Evolutionary conservation across 495 filamentous ascomycete genomes (phyloP).

Genomic region (Pyrenula massariospora): DNA sequence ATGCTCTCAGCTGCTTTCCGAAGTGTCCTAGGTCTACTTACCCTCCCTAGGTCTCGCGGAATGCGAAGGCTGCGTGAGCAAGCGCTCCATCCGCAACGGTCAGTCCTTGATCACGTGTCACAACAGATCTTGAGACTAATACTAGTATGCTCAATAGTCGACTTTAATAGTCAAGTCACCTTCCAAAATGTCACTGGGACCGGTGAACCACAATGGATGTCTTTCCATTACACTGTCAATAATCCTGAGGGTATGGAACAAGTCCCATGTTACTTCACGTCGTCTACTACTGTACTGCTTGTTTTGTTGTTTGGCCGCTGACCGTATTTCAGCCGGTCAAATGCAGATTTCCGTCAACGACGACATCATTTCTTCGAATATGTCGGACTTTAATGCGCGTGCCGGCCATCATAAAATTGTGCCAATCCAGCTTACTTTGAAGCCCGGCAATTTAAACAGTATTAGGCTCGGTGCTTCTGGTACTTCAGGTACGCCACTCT

Average conservation of each 20-base stretch:
- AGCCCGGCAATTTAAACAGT: not conserved
- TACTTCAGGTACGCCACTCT: not conserved
- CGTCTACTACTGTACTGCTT: too few relatives aligned
- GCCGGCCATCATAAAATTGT: not conserved
- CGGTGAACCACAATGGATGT: slow-evolving; percentile 41
- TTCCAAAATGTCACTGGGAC: slow-evolving; percentile 34
- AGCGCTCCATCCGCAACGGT: not conserved
- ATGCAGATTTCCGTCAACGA: not conserved
- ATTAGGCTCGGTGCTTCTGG: not conserved
- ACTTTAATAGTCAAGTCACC: slow-evolving; percentile 38
- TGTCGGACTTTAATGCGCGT: not conserved
- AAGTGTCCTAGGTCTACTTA: too few relatives aligned
- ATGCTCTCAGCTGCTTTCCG: too few relatives aligned
- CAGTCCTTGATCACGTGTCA: not conserved
- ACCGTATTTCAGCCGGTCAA: not conserved
- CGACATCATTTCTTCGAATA: not conserved
- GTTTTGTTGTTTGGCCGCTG: not conserved
- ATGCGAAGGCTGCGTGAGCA: not conserved
- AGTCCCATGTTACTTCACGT: not conserved
- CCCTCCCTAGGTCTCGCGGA: not conserved
- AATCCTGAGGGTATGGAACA: not conserved
- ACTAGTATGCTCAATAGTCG: slow-evolving; percentile 18
- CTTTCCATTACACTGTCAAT: slow-evolving; percentile 30
- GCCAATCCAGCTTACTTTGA: not conserved
- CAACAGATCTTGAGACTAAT: not conserved